These are phyloP conservation scores for Mycena epipterygia DNA, from an alignment of 768 basidiomycete genomes.

Conservation along the genomic window DNA sequence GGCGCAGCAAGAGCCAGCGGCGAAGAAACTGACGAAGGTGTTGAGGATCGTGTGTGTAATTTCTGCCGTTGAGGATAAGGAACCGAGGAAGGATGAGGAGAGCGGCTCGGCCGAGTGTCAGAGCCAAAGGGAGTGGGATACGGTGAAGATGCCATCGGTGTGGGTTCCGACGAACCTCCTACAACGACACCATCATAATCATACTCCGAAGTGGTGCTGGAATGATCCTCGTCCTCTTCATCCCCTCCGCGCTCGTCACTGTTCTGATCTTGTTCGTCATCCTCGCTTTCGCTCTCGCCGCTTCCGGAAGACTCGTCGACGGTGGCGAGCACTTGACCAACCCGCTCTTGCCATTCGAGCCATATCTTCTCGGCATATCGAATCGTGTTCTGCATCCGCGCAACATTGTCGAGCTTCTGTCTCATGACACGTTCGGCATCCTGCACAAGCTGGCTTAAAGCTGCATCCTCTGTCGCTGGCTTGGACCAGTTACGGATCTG, in stretches of 20 bases:
- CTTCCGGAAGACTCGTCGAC: slow-evolving; percentile 57
- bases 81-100: slow-evolving; percentile 39
- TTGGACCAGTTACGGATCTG: slow-evolving; percentile 89
- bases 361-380: slow-evolving; percentile 97
- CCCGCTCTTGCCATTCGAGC: slow-evolving; percentile 95
- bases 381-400: slow-evolving; percentile 97
- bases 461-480: slow-evolving; percentile 88
- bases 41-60: slow-evolving; percentile 85
- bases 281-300: slow-evolving; percentile 53
- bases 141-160: slow-evolving; percentile 73
- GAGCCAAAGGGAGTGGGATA: slow-evolving; percentile 46
- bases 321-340: slow-evolving; percentile 74
- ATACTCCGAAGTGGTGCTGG: slow-evolving; percentile 77
- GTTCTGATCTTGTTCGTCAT: slow-evolving; percentile 62
- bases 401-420: slow-evolving; percentile 94
- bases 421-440: slow-evolving; percentile 93
- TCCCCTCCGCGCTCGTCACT: slow-evolving; percentile 48
- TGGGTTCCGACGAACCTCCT: slow-evolving; percentile 70
- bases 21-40: slow-evolving; percentile 90
- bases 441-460: slow-evolving; percentile 83
- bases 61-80: slow-evolving; percentile 53
- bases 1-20: slow-evolving; percentile 89
- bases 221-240: slow-evolving; percentile 61
- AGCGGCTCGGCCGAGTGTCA: slow-evolving; percentile 42
- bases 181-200: slow-evolving; percentile 60